These are phyloP conservation scores for Exophiala oligosperma DNA, from an alignment of 2,329 filamentous ascomycete species.

Conservation along the genomic window DNA sequence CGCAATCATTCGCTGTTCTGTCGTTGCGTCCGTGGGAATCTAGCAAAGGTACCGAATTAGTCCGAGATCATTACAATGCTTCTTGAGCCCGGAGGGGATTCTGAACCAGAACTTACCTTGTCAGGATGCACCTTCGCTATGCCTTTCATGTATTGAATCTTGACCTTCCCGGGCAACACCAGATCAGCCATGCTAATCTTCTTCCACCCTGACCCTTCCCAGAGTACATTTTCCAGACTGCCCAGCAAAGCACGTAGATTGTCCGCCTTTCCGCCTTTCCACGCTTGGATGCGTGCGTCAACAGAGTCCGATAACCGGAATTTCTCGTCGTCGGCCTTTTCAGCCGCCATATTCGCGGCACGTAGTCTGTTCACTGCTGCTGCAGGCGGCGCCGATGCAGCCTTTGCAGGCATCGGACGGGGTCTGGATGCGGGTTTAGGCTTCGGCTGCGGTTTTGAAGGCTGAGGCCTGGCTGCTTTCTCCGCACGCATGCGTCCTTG, in stretches of 20 bases:
- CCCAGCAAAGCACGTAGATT: constrained; percentile 86
- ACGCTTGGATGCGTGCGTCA: constrained; percentile 73
- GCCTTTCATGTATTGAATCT: constrained; percentile 98
- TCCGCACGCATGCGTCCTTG: constrained; percentile 88
- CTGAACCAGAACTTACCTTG: constrained; percentile 64
- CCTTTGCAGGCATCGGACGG: constrained; percentile 45
- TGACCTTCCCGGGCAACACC: constrained; percentile 90
- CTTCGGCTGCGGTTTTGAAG: background rate
- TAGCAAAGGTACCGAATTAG: constrained; percentile 32
- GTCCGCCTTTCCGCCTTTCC: constrained; percentile 89
- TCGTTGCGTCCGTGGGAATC: constrained; percentile 65
- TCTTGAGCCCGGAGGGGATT: too few species aligned
- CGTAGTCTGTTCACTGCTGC: constrained; percentile 82
- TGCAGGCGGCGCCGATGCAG: constrained; percentile 38
- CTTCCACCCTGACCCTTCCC: constrained; percentile 93
- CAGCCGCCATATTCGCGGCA: constrained; percentile 80
- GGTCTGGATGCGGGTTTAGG: background rate
- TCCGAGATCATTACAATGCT: background rate
- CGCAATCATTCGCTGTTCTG: constrained; percentile 67
- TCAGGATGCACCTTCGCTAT: constrained; percentile 98
- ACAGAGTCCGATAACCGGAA: constrained; percentile 85
- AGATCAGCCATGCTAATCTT: constrained; percentile 93
- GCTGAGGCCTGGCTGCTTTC: constrained; percentile 60
- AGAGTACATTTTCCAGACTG: constrained; percentile 84
- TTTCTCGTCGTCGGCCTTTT: constrained; percentile 86